Conservation (phyloP, 2,329 filamentous ascomycete genomes). For the Penicillium sp. region DNA sequence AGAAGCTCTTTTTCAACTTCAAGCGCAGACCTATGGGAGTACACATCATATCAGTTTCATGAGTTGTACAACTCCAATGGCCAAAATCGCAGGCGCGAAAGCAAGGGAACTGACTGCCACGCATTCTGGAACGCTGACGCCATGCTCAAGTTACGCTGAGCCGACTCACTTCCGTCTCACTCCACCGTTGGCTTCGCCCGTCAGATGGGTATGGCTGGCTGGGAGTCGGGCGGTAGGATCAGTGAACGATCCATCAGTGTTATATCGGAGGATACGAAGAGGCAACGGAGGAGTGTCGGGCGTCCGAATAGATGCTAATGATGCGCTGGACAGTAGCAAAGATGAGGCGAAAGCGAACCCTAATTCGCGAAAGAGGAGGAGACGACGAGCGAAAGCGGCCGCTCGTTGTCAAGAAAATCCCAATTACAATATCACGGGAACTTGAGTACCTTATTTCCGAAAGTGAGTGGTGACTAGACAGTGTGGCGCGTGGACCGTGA, state of each 20-base stretch:
- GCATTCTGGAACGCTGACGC: constrained; percentile 55
- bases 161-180: constrained; percentile 39
- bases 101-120: constrained; percentile 54
- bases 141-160: constrained; percentile 39
- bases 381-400: constrained; percentile 25
- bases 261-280: constrained; percentile 25
- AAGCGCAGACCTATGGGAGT: constrained; percentile 40
- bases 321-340: constrained; percentile 9
- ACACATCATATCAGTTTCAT: constrained; percentile 23
- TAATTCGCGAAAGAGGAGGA: constrained; percentile 20
- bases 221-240: constrained; percentile 52
- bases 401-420: constrained; percentile 30
- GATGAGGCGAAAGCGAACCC: constrained; percentile 12
- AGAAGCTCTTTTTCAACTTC: constrained; percentile 56
- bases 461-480: constrained; percentile 11
- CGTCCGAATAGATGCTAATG: constrained; percentile 17
- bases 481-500: constrained; percentile 21
- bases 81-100: constrained; percentile 18
- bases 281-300: constrained; percentile 20
- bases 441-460: constrained; percentile 22
- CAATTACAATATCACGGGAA: constrained; percentile 30
- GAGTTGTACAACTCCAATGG: constrained; percentile 21
- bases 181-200: constrained; percentile 59
- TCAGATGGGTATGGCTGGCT: constrained; percentile 64
- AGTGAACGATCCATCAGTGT: constrained; percentile 61